Percentiles rank a stretch among this genome's conserved stretches.
phyloP scores from a whole-genome alignment of 164 flowering plant species.

The Santalum album region DNA sequence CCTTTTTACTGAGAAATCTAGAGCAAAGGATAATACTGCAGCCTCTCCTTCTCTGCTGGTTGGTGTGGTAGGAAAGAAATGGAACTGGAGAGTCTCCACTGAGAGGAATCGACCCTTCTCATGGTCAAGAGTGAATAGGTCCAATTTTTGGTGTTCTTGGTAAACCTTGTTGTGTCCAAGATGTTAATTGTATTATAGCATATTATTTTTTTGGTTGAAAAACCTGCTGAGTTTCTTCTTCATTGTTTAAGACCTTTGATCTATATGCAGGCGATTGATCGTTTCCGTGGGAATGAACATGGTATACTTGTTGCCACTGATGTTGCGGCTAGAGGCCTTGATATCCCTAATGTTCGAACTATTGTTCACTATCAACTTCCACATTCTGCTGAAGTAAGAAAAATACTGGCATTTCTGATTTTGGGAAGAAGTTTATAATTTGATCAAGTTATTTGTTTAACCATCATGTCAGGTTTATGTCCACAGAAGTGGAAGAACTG shows the following conservation, averaged over 20 bases:
- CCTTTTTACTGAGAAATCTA: no score
- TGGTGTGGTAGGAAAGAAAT: no score
- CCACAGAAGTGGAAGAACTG: constrained; percentile 98
- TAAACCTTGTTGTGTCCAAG: no score
- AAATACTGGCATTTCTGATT: not conserved
- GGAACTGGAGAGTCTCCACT: no score
- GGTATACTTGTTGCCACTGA: constrained; percentile 89
- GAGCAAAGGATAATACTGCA: no score
- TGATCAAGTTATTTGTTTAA: not conserved
- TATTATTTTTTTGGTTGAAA: no score
- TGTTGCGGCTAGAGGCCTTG: constrained; percentile 95
- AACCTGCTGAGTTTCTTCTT: not conserved
- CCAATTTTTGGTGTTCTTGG: no score
- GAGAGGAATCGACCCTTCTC: no score
- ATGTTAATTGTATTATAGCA: no score
- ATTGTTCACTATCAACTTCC: constrained; percentile 97
- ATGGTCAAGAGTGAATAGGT: no score
- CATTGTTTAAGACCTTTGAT: not conserved
- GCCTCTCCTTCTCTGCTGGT: no score
- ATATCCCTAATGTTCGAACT: constrained; percentile 86
- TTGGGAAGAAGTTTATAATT: not conserved
- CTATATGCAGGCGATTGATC: constrained; percentile 71
- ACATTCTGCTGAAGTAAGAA: constrained; percentile 81
- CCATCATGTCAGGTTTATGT: constrained; percentile 61
- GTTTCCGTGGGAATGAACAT: constrained; percentile 69